A percentile compares a stretch with the other conserved stretches of the same genome.
These are phyloP conservation scores for Leccinum subrobustum DNA, from an alignment of 1,284 basidiomycete genomes.

Conservation along the genomic window DNA sequence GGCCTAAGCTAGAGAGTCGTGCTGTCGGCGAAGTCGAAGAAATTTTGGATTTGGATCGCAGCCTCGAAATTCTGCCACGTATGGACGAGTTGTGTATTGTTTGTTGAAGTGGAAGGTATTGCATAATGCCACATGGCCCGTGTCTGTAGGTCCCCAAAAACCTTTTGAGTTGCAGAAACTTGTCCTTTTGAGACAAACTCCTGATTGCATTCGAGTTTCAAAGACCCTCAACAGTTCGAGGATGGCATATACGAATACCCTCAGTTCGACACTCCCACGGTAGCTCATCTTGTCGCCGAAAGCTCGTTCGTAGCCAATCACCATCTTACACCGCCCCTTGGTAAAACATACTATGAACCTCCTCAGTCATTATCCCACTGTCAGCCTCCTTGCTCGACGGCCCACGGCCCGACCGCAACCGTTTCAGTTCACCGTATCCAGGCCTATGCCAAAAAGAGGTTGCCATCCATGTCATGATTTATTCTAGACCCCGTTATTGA, in stretches of 20 bases:
- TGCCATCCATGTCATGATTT: neutral
- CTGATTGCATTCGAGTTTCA: neutral
- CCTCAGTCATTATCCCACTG: neutral
- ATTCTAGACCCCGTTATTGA: neutral
- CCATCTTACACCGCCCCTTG: neutral
- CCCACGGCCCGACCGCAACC: neutral
- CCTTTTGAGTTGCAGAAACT: neutral
- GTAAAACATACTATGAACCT: too few species aligned
- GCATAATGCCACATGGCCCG: neutral
- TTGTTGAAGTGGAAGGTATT: conserved; percentile 6
- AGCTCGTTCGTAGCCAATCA: neutral
- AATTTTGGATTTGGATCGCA: neutral
- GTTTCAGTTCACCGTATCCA: neutral
- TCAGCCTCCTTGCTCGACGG: neutral
- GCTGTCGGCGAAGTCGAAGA: neutral
- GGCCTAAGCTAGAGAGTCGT: neutral
- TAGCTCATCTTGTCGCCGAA: neutral
- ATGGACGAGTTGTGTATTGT: conserved; percentile 19
- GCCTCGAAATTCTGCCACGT: neutral
- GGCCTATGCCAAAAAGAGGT: neutral
- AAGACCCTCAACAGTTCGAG: neutral
- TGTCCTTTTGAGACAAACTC: neutral
- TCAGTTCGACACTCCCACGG: too few species aligned
- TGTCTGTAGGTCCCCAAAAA: too few species aligned
- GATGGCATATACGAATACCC: too few species aligned